A percentile compares a stretch with the other conserved stretches of the same genome.
These are phyloP conservation scores for Porphyrellus cyaneotinctus DNA, from an alignment of 768 basidiomycete genomes.

Conservation along the genomic window DNA sequence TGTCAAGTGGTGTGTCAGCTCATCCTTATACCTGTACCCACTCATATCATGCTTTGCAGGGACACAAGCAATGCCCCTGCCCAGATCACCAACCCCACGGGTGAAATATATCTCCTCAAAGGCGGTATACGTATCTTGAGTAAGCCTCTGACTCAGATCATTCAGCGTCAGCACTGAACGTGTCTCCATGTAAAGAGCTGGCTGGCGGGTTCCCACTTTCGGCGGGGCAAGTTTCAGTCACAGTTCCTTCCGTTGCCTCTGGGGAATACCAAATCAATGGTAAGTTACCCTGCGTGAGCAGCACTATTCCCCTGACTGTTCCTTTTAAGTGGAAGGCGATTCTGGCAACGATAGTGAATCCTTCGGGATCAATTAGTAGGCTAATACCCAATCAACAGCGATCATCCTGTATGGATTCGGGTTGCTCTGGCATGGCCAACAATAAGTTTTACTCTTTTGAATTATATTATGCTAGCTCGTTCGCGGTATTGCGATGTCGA, in stretches of 20 bases:
- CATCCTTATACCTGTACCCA: not conserved
- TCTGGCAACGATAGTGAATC: too few relatives aligned
- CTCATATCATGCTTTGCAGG: constrained; percentile 21
- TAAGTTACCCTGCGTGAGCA: constrained; percentile 13
- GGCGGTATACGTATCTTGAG: constrained; percentile 20
- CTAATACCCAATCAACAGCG: too few relatives aligned
- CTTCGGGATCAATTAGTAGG: too few relatives aligned
- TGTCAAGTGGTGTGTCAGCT: constrained; percentile 29
- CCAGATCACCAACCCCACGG: constrained; percentile 32
- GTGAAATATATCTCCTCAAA: constrained; percentile 28
- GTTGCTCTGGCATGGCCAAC: too few relatives aligned
- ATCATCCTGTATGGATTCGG: too few relatives aligned
- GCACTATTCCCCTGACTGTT: constrained; percentile 1
- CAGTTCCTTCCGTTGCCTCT: constrained; percentile 27
- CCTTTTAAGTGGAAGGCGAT: too few relatives aligned
- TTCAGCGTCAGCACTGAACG: constrained; percentile 2
- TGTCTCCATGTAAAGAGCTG: constrained; percentile 20
- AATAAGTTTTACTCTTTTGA: too few relatives aligned
- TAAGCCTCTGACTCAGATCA: constrained; percentile 14
- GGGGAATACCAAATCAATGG: constrained; percentile 34
- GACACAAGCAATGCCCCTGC: constrained; percentile 24
- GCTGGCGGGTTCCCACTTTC: constrained; percentile 29
- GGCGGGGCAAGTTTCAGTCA: constrained; percentile 22
- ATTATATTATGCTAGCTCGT: too few relatives aligned
- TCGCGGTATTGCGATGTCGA: too few relatives aligned